These are phyloP conservation scores for Solanum hybrid DNA, from an alignment of 305 asterid species.

Conservation along the genomic window DNA sequence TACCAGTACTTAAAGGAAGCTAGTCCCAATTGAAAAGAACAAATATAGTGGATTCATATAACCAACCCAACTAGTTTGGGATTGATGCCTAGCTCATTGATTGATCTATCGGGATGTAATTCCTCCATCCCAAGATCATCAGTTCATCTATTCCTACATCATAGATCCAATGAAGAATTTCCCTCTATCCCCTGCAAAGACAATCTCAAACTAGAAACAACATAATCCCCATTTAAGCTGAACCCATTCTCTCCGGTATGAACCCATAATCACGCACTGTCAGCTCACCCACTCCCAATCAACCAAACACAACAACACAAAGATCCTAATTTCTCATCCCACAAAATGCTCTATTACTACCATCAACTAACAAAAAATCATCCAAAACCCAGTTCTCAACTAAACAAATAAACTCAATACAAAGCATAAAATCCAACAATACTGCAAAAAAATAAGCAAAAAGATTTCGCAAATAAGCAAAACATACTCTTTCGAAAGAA, in stretches of 20 bases:
- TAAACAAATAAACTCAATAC: not conserved
- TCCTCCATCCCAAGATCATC: not conserved
- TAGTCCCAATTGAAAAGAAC: not conserved
- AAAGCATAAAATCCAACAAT: not conserved
- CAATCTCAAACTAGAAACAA: not conserved
- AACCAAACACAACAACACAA: not conserved
- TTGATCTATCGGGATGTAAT: not conserved
- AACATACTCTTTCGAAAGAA: conserved; percentile 72
- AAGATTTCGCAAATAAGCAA: not conserved
- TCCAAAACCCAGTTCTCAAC: not conserved
- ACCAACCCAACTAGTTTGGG: not conserved
- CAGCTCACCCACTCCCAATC: not conserved
- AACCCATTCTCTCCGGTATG: not conserved
- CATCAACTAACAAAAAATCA: not conserved
- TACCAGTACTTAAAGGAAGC: not conserved
- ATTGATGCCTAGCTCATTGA: not conserved
- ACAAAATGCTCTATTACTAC: not conserved
- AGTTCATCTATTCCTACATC: not conserved
- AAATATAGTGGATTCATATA: not conserved
- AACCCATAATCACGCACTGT: not conserved
- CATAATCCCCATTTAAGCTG: not conserved
- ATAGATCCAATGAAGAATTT: not conserved
- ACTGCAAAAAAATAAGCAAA: not conserved
- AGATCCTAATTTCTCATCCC: not conserved
- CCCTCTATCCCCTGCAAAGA: not conserved